Evolutionary conservation across 192 early-diverging fungal species (phyloP).

Genomic region (Lunasporangiospora selenospora): DNA sequence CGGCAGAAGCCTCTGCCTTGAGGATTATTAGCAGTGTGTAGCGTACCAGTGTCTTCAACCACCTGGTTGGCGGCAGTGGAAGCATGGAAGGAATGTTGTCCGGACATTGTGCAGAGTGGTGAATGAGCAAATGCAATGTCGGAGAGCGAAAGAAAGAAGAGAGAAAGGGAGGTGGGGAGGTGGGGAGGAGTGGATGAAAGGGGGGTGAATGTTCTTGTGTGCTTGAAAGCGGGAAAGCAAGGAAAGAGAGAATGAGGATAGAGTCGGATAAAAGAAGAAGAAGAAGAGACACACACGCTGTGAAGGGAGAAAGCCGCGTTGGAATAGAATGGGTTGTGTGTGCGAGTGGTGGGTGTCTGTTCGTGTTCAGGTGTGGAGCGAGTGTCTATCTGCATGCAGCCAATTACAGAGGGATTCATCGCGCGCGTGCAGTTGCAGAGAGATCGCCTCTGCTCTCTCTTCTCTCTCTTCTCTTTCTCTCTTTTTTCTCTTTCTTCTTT

Average conservation of each 20-base stretch:
- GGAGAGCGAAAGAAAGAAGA: neutral
- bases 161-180: conserved; percentile 1
- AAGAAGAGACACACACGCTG: neutral
- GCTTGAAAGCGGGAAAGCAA: neutral
- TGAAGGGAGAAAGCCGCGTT: too few relatives aligned
- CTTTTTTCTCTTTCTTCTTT: too few relatives aligned
- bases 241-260: conserved; percentile 7
- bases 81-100: conserved; percentile 13
- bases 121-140: neutral
- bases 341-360: too few relatives aligned
- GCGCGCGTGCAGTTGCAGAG: too few relatives aligned
- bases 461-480: too few relatives aligned
- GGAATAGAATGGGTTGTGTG: too few relatives aligned
- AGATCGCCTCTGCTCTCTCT: too few relatives aligned
- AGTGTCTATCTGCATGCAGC: too few relatives aligned
- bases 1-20: too few relatives aligned
- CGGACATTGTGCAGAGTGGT: conserved; percentile 14
- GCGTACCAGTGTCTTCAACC: conserved; percentile 59
- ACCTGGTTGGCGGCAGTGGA: conserved; percentile 58
- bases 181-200: neutral
- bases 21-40: too few relatives aligned
- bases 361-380: too few relatives aligned
- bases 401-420: too few relatives aligned
- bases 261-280: neutral
- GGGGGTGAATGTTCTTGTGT: neutral